These are phyloP conservation scores for Globisporangium acanthophoron DNA, from an alignment of 352 stramenopile species.

Conservation along the genomic window DNA sequence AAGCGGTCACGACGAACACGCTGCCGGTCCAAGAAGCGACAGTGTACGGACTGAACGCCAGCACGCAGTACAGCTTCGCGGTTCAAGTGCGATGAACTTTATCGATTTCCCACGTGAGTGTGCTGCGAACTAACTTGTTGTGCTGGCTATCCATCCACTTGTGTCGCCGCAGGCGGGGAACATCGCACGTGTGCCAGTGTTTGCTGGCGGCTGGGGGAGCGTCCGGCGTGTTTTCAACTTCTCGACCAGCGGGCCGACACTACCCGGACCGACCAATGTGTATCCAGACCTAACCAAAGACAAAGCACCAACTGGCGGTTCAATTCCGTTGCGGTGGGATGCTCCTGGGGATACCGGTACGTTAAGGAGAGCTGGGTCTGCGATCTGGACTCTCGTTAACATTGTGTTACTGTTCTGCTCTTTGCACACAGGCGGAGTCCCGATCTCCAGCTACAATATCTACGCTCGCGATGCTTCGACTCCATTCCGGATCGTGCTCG, in stretches of 20 bases:
- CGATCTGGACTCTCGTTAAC: too few species aligned
- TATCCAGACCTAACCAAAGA: constrained; percentile 10
- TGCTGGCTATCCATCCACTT: not conserved
- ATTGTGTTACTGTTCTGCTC: not conserved
- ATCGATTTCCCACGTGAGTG: not conserved
- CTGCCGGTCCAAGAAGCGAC: constrained; percentile 10
- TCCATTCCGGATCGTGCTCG: constrained; percentile 23
- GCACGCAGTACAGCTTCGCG: constrained; percentile 32
- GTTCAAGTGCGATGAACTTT: constrained; percentile 32
- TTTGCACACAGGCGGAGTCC: constrained; percentile 19
- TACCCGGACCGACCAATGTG: constrained; percentile 30
- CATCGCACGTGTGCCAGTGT: constrained; percentile 15
- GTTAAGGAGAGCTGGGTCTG: too few species aligned
- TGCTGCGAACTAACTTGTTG: not conserved
- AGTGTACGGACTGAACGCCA: constrained; percentile 25
- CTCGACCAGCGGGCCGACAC: constrained; percentile 21
- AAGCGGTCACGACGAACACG: constrained; percentile 16
- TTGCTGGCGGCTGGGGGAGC: constrained; percentile 42
- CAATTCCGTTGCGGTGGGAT: constrained; percentile 46
- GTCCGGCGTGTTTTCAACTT: constrained; percentile 25
- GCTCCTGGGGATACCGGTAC: constrained; percentile 41
- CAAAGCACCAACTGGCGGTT: constrained; percentile 47
- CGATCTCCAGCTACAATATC: constrained; percentile 32
- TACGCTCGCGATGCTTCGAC: constrained; percentile 22
- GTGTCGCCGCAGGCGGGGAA: constrained; percentile 38